Evolutionary conservation across 306 rosid genomes (phyloP).

Genomic region (Nissolia schottii): DNA sequence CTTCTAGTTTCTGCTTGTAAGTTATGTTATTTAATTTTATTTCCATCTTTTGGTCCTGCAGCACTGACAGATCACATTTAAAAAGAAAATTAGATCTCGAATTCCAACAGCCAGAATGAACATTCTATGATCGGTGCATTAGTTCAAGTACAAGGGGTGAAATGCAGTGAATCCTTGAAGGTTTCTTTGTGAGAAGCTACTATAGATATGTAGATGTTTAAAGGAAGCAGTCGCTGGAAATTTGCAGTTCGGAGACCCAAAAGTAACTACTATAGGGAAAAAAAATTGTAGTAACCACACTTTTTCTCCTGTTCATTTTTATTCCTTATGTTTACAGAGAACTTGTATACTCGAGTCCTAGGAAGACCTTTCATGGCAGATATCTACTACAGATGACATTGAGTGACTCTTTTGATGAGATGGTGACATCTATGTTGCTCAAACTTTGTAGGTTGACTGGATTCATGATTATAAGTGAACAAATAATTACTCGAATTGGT

Average conservation of each 20-base stretch:
- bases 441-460: not conserved
- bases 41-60: constrained; percentile 34
- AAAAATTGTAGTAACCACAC: not conserved
- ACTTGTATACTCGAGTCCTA: constrained; percentile 19
- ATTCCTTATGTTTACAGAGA: not conserved
- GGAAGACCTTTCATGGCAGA: constrained; percentile 25
- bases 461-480: not conserved
- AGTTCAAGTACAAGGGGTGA: not conserved
- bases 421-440: not conserved
- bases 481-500: not conserved
- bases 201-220: not conserved
- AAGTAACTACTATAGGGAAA: constrained; percentile 1
- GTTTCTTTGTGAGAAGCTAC: constrained; percentile 14
- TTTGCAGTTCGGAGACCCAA: constrained; percentile 8
- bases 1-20: not conserved
- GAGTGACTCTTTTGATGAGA: not conserved
- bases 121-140: not conserved
- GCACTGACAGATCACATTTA: constrained; percentile 89
- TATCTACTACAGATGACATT: not conserved
- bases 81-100: constrained; percentile 94
- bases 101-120: constrained; percentile 65
- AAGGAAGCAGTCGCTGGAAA: constrained; percentile 17
- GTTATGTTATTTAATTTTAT: not conserved
- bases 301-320: not conserved
- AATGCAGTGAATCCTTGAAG: constrained; percentile 12